Evolutionary conservation across 257 asterid species (phyloP), one percentile per base, ranked within the genome.

Genomic region (Salvia miltiorrhiza): DNA sequence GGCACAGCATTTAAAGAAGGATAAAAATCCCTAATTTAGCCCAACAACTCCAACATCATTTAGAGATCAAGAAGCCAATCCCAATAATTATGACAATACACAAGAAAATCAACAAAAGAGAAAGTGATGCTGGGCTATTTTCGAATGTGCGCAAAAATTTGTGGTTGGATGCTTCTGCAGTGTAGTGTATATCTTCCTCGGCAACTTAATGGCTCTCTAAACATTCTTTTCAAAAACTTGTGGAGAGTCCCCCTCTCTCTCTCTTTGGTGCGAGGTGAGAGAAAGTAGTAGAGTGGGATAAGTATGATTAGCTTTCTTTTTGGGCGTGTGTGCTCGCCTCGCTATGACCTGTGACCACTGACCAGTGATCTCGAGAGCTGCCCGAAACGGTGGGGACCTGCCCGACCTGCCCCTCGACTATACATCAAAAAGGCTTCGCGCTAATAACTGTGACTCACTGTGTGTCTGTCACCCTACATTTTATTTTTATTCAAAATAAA

Each of bases 311-410:
- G 68, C 55, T 77, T 63, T 74, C 86, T 82, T 87, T 84, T 79
- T 76, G 83, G 83, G 88, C 85, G 85, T 74, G 88, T 77, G 69
- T 69, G 84, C 66, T 78, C 4, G 35, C 35, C 5, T n/a, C 35
- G 73, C 41, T 32, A 35, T 54, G 60, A 54, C 60, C 65, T 77
- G 72, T 68, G 48, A 40, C 82, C 83, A 79, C 77, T 76, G 75
- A 54, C 82, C 83, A 79, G 78, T 76, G 75, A 54, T 60, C 53
- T 69, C 79, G 69, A 71, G 80, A 60, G 70, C 81, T 89, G 85
- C 85, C 96, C 94, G 85, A 88, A n/a, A 75, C 91, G 86, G 86
- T 58, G 69, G 72, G 61, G 62, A 54, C 43, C 65, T 79, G 76
- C 88, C 91, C 89, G 82, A 12, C 40, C 86, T 84, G 82, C 91